Evolutionary conservation across 306 rosid genomes (phyloP).

Genomic region (Casuarina equisetifolia): DNA sequence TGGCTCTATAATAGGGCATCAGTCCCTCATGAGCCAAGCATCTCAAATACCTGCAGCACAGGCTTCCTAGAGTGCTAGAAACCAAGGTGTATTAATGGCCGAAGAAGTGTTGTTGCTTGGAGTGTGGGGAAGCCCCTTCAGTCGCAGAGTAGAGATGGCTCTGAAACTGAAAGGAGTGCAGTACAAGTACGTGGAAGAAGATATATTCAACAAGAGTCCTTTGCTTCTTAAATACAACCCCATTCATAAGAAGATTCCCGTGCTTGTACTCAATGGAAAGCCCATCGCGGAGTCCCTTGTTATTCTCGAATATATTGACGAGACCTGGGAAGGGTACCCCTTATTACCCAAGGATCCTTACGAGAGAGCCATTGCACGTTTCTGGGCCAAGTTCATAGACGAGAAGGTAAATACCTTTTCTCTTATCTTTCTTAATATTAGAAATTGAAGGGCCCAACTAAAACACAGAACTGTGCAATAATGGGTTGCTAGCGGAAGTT

Average conservation of each 20-base stretch:
- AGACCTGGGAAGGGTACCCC: slow-evolving; percentile 11
- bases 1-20: not conserved
- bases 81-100: not conserved
- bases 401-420: slow-evolving; percentile 26
- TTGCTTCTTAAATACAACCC: slow-evolving; percentile 40
- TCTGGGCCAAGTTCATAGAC: slow-evolving; percentile 42
- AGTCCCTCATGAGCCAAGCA: not conserved
- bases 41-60: not conserved
- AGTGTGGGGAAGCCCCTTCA: slow-evolving; percentile 26
- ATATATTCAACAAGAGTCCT: slow-evolving; percentile 30
- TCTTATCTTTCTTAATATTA: not conserved
- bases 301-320: slow-evolving; percentile 27
- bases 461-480: too few relatives aligned
- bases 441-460: too few relatives aligned
- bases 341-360: slow-evolving; percentile 33
- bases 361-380: slow-evolving; percentile 32
- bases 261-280: slow-evolving; percentile 35
- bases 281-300: slow-evolving; percentile 14
- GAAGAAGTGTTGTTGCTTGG: slow-evolving; percentile 26
- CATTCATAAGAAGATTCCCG: slow-evolving; percentile 34
- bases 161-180: slow-evolving; percentile 39
- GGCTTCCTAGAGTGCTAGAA: not conserved
- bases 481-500: too few relatives aligned
- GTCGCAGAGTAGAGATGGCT: slow-evolving; percentile 32
- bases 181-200: slow-evolving; percentile 33